phyloP scores from a whole-genome alignment of 192 early-diverging fungal species.

The Phycomyces blakesleeanus region DNA sequence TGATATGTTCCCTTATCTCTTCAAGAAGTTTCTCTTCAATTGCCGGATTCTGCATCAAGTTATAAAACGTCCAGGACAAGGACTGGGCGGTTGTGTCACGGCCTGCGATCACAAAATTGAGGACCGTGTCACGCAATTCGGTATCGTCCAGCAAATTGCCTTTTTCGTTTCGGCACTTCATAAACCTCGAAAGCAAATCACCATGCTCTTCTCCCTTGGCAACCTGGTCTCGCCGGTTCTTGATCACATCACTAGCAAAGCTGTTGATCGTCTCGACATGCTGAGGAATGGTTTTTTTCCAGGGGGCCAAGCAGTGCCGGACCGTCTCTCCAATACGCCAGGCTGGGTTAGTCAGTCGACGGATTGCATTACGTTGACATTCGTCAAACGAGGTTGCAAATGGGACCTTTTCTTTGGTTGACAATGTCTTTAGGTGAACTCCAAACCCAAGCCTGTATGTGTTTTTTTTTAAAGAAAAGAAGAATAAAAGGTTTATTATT shows the following conservation, averaged over 20 bases:
- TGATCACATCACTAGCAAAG: constrained; percentile 28
- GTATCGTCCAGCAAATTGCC: constrained; percentile 19
- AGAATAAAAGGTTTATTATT: too few relatives aligned
- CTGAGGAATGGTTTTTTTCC: constrained; percentile 17
- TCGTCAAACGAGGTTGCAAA: constrained; percentile 55
- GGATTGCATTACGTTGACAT: constrained; percentile 33
- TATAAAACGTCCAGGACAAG: constrained; percentile 48
- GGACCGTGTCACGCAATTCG: constrained; percentile 33
- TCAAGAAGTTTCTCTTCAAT: constrained; percentile 40
- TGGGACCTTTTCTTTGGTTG: constrained; percentile 29
- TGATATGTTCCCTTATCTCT: constrained; percentile 31
- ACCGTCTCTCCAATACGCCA: background rate
- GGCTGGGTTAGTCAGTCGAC: constrained; percentile 30
- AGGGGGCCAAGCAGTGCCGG: constrained; percentile 12
- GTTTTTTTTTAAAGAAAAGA: too few relatives aligned
- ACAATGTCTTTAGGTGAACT: constrained; percentile 38
- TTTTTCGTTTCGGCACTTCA: constrained; percentile 27
- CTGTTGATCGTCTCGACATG: constrained; percentile 23
- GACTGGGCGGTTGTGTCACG: constrained; percentile 51
- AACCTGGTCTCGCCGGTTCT: constrained; percentile 23
- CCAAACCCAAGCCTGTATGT: constrained; percentile 53
- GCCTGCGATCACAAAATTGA: constrained; percentile 41
- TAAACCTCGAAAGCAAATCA: constrained; percentile 34
- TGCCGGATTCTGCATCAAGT: constrained; percentile 39
- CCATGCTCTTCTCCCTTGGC: constrained; percentile 5